Conservation (phyloP, 768 basidiomycete genomes). For the Gyrodon lividus region DNA sequence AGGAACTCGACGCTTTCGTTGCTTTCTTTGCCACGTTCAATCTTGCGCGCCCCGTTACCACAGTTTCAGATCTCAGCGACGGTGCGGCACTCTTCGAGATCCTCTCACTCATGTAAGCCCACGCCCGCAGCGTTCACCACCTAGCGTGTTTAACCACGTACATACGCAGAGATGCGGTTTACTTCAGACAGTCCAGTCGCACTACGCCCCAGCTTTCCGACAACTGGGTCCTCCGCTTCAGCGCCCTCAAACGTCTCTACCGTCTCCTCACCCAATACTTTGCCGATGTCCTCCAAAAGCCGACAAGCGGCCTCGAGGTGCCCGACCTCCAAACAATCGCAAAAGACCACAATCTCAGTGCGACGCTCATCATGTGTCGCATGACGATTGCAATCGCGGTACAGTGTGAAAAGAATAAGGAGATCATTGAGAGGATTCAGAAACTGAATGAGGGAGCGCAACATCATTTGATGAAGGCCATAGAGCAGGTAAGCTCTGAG, state of each 20-base stretch:
- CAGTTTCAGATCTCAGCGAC: constrained; percentile 74
- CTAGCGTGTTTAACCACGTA: constrained; percentile 9
- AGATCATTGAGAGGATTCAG: constrained; percentile 88
- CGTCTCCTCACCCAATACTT: constrained; percentile 88
- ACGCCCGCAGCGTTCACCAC: neutral
- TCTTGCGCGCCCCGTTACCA: constrained; percentile 60
- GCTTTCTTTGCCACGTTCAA: constrained; percentile 76
- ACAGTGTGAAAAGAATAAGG: constrained; percentile 85
- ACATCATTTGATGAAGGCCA: constrained; percentile 88
- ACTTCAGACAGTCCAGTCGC: constrained; percentile 67
- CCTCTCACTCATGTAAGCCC: constrained; percentile 68
- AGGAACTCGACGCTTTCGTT: constrained; percentile 79
- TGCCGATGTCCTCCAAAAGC: constrained; percentile 78
- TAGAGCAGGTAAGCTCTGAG: constrained; percentile 72
- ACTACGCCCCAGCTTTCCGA: constrained; percentile 65
- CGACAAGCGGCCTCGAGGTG: constrained; percentile 74
- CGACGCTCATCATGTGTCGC: constrained; percentile 74
- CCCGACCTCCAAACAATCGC: constrained; percentile 87
- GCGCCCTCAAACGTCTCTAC: constrained; percentile 79
- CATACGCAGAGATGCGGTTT: constrained; percentile 63
- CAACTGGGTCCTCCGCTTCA: constrained; percentile 89
- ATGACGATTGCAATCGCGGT: constrained; percentile 84
- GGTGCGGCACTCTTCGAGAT: constrained; percentile 76
- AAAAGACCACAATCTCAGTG: constrained; percentile 64
- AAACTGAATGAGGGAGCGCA: constrained; percentile 79